These are phyloP conservation scores for Monosporascus ibericus DNA, from an alignment of 2,329 filamentous ascomycete species.

Conservation along the genomic window DNA sequence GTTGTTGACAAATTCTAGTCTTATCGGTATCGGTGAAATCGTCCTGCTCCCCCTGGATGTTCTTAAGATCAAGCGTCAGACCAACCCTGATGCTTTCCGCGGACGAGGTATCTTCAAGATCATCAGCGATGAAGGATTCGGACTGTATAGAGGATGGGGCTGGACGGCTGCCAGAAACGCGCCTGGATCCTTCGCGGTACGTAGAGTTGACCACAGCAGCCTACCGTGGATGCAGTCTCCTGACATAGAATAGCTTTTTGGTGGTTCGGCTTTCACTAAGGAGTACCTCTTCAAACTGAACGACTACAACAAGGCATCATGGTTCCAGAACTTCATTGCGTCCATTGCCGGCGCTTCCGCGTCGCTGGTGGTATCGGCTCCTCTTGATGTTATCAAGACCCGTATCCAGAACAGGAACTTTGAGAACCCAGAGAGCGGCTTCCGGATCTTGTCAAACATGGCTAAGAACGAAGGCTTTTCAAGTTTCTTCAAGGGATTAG, in stretches of 20 bases:
- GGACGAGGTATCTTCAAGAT: conserved; percentile 88
- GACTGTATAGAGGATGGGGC: conserved; percentile 90
- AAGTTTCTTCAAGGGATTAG: conserved; percentile 96
- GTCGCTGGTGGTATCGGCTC: conserved; percentile 92
- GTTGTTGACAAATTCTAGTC: conserved; percentile 37
- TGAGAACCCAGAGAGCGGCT: conserved; percentile 91
- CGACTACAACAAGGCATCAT: conserved; percentile 93
- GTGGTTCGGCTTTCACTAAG: conserved; percentile 94
- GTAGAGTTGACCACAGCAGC: conserved; percentile 27
- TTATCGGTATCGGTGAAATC: conserved; percentile 97
- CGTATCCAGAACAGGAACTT: conserved; percentile 98
- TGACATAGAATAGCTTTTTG: conserved; percentile 66
- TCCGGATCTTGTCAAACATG: conserved; percentile 91
- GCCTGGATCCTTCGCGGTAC: conserved; percentile 89
- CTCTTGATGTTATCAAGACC: conserved; percentile 96
- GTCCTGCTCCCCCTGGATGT: conserved; percentile 92
- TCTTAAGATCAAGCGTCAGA: conserved; percentile 99
- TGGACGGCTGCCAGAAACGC: conserved; percentile 98
- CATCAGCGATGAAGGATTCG: conserved; percentile 88
- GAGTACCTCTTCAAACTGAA: conserved; percentile 85
- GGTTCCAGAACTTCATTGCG: conserved; percentile 95
- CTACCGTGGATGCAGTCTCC: not conserved
- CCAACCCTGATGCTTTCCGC: conserved; percentile 96
- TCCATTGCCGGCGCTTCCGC: conserved; percentile 93
- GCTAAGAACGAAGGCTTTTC: conserved; percentile 77